Evolutionary conservation across 352 stramenopile genomes (phyloP).

Genomic region (Phytophthora palmivora): DNA sequence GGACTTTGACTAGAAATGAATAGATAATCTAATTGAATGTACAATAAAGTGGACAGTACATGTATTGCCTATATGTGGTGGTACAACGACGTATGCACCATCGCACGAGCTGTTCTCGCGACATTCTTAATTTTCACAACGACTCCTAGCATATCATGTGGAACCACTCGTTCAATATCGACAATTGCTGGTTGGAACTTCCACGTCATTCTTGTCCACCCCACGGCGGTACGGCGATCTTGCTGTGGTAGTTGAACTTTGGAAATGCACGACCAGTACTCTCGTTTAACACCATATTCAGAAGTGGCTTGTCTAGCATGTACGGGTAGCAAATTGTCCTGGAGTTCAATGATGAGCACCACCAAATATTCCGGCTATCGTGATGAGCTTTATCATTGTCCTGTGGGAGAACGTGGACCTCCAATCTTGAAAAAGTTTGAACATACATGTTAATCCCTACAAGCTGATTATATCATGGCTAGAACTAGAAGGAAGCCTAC

Average conservation of each 20-base stretch:
- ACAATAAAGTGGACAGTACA: too few species aligned
- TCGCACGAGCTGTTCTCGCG: too few species aligned
- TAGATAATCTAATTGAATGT: too few species aligned
- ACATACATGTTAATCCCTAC: not conserved
- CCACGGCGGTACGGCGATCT: not conserved
- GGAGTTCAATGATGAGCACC: slow-evolving; percentile 24
- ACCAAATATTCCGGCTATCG: slow-evolving; percentile 12
- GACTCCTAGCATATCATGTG: too few species aligned
- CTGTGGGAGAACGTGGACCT: slow-evolving; percentile 8
- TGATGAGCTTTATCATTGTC: not conserved
- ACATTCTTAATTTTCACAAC: too few species aligned
- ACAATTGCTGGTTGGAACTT: too few species aligned
- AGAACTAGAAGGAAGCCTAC: not conserved
- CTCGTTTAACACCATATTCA: slow-evolving; percentile 1
- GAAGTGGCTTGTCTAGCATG: not conserved
- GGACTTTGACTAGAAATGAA: too few species aligned
- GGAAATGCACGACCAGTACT: not conserved
- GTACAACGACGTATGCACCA: too few species aligned
- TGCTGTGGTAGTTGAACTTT: slow-evolving; percentile 6
- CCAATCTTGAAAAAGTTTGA: slow-evolving; percentile 5
- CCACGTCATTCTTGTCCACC: too few species aligned
- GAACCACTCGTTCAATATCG: too few species aligned
- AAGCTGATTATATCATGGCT: not conserved
- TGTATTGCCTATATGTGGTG: too few species aligned
- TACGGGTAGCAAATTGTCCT: not conserved